Conservation (phyloP, 2,329 filamentous ascomycete species). For the Ascochyta viciae-villosae region DNA sequence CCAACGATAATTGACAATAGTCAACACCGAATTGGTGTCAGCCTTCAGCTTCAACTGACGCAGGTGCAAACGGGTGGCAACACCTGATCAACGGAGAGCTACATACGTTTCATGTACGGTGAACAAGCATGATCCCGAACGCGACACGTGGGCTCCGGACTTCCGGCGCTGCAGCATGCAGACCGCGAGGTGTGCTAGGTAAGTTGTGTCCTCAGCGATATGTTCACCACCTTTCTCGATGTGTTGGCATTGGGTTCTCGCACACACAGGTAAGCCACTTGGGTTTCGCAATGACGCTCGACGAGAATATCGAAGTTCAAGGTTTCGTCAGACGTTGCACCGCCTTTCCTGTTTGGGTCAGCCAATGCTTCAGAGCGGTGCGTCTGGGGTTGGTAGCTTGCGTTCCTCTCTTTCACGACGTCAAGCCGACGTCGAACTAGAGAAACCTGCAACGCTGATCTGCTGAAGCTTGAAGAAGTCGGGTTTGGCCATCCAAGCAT, state of each 20-base stretch:
- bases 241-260: neutral
- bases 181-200: neutral
- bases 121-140: constrained; percentile 18
- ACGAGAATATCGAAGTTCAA: constrained; percentile 21
- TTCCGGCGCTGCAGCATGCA: constrained; percentile 8
- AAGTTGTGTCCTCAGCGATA: neutral
- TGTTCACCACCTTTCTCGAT: neutral
- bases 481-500: constrained; percentile 2
- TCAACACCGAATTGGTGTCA: constrained; percentile 1
- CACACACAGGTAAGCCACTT: constrained; percentile 7
- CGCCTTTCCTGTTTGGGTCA: constrained; percentile 15
- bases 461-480: constrained; percentile 1
- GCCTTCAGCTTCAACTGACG: constrained; percentile 2
- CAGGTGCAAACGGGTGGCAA: constrained; percentile 13
- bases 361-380: neutral
- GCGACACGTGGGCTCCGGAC: constrained; percentile 14
- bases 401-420: neutral
- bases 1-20: constrained; percentile 12
- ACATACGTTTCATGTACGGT: constrained; percentile 13
- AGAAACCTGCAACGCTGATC: constrained; percentile 1
- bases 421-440: constrained; percentile 2
- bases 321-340: constrained; percentile 31
- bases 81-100: neutral
- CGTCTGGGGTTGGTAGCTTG: neutral
- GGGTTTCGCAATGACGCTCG: constrained; percentile 18